Base-by-base conservation (phyloP, 75 land plant genomes). In the Pinus tabuliformis region DNA sequence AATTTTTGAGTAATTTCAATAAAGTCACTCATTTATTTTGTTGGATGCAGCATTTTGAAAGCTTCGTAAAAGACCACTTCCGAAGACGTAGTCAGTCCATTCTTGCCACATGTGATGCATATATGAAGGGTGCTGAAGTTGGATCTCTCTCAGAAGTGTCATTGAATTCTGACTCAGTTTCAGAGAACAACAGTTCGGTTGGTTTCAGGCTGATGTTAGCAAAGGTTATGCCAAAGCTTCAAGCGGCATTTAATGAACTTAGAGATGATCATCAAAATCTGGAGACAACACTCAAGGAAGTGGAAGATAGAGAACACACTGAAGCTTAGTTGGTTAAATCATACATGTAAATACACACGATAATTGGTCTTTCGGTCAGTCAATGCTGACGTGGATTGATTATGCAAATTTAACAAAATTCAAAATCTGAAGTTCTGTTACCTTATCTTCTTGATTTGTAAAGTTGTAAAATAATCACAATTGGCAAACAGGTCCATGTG, bases 191-290 rank as follows among this genome's bases (percentile, higher is more conserved):
- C 49, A 89, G 86, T 36, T 93, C 99, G 15, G 93, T 83, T 80
- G 98, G 99, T 39, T 97, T 97, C 81, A 90, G 88, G 83, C 76
- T 97, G 45, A 94, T 94, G 93, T 74, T 97, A 72, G 78, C 80
- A 0, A 97, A 97, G 80, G 75, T 97, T 52, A 72, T 86, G 22
- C 89, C 92, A 1, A 90, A 81, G 79, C 93, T 97, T 18, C 66
- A 78, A 22, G 49, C 77, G 6, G 89, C 93, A 15, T 78, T 97
- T 18, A 78, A 56, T 54, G 93, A 92, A 77, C 78, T 87, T 56
- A 94, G 81, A 59, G 84, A 88, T 58, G 85, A 86, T 78, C 26
- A 81, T 56, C 78, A 83, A 78, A 88, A 78, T 74, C 37, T 78
- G 3, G 2, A 28, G 12, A 26, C 58, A 56, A 59, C 20, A 45